Conservation (phyloP, 768 basidiomycete species). For the Lentinula raphanica region DNA sequence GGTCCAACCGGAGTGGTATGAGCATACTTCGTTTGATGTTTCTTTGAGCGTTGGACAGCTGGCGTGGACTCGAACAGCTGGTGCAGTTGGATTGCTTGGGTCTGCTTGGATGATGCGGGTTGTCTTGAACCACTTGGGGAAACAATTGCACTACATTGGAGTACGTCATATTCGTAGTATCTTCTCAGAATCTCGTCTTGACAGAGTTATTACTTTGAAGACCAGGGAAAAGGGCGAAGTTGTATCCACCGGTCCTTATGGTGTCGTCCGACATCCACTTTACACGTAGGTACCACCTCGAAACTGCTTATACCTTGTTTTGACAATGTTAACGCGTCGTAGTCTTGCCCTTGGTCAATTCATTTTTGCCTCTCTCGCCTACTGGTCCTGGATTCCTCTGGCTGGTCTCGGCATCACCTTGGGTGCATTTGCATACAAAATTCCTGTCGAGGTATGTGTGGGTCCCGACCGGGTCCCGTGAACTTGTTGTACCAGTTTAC, state of each 20-base stretch:
- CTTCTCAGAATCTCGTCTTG: neutral
- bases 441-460: slow-evolving; percentile 28
- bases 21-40: slow-evolving; percentile 17
- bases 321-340: slow-evolving; percentile 4
- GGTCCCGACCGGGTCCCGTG: too few relatives aligned
- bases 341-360: slow-evolving; percentile 20
- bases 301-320: neutral
- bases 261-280: slow-evolving; percentile 30
- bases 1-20: slow-evolving; percentile 31
- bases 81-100: slow-evolving; percentile 19
- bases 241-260: slow-evolving; percentile 27
- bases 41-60: slow-evolving; percentile 17
- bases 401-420: slow-evolving; percentile 18
- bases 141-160: slow-evolving; percentile 27
- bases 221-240: slow-evolving; percentile 23
- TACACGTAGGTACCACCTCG: slow-evolving; percentile 26
- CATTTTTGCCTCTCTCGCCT: slow-evolving; percentile 19
- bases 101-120: slow-evolving; percentile 12
- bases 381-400: slow-evolving; percentile 31
- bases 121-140: slow-evolving; percentile 17
- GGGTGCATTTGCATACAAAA: slow-evolving; percentile 25
- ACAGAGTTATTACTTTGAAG: neutral
- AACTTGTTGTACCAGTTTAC: too few relatives aligned
- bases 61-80: slow-evolving; percentile 19
- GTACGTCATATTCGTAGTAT: slow-evolving; percentile 13